Evolutionary conservation across 495 filamentous ascomycete genomes (phyloP), one percentile per base, ranked within the genome.

Genomic region (Xylaria venustula): DNA sequence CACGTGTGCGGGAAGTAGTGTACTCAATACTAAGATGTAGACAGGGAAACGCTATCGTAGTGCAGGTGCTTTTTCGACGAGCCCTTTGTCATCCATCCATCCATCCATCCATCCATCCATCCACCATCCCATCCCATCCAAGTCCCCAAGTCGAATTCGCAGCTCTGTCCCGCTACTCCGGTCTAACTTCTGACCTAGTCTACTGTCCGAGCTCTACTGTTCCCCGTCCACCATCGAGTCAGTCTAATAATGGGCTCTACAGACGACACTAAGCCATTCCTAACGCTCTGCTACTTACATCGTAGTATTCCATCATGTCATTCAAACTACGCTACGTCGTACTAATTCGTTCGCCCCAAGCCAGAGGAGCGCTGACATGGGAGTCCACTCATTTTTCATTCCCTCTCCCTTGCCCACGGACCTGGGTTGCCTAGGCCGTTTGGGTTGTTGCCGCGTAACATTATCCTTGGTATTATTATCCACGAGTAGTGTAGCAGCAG

Each of bases 1-100:
- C 56, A 59, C 56, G 46, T 59, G 56, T 59, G 26, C 26, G n/a
- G n/a, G n/a, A n/a, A 30, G 32, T 17, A n/a, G n/a, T n/a, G n/a
- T n/a, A n/a, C n/a, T n/a, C n/a, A n/a, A n/a, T n/a, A n/a, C n/a
- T n/a, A n/a, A n/a, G n/a, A n/a, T n/a, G n/a, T n/a, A n/a, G n/a
- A n/a, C n/a, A n/a, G n/a, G n/a, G 44, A 34, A 59, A 30, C 20
- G 25, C 46, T 42, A 59, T 11, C 11, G 30, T 5, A 5, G 30
- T 11, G 30, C 11, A 34, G 30, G 5, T 34, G 30, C n/a, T n/a
- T n/a, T 34, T 34, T 34, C 11, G 30, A 34, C 30, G 30, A 11
- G 30, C 11, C 30, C 30, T 34, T 5, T 5, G 30, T 34, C 30
- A 5, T 34, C 30, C 30, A 5, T 11, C 5, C 5, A 34, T 34